Percentiles rank a stretch among this genome's conserved stretches.
phyloP scores from a whole-genome alignment of 2,329 filamentous ascomycete species.

The Thermomyces lanuginosus region DNA sequence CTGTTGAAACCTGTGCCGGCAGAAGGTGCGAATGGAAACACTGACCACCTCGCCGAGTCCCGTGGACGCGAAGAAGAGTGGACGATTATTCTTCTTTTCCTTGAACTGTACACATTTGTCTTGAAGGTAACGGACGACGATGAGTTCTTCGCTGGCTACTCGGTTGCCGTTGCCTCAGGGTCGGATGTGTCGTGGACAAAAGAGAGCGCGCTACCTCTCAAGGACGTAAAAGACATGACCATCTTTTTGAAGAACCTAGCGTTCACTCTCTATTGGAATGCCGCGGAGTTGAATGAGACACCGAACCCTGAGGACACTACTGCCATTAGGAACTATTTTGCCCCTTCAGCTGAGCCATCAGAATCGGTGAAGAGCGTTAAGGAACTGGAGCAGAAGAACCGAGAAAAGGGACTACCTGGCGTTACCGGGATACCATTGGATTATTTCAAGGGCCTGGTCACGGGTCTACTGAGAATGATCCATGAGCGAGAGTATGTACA shows the following conservation, averaged over 20 bases:
- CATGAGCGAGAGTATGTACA: constrained; percentile 61
- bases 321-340: constrained; percentile 33
- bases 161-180: constrained; percentile 30
- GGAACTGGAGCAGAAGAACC: constrained; percentile 23
- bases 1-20: constrained; percentile 33
- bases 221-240: constrained; percentile 58
- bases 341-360: constrained; percentile 10
- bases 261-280: constrained; percentile 76
- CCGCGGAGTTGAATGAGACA: constrained; percentile 44
- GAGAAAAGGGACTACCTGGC: constrained; percentile 38
- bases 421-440: constrained; percentile 59
- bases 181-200: constrained; percentile 38
- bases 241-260: constrained; percentile 79
- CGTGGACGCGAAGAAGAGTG: constrained; percentile 51
- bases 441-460: constrained; percentile 65
- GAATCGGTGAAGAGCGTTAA: constrained; percentile 14
- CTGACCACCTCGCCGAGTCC: constrained; percentile 12
- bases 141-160: constrained; percentile 61
- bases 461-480: constrained; percentile 65
- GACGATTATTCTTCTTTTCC: constrained; percentile 74
- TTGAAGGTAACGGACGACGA: constrained; percentile 90
- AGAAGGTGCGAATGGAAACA: constrained; percentile 25
- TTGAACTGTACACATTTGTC: constrained; percentile 88
- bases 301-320: constrained; percentile 22
- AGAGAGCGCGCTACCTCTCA: constrained; percentile 52